Conservation (phyloP, 2,329 filamentous ascomycete genomes). For the Pseudogymnoascus sp. region DNA sequence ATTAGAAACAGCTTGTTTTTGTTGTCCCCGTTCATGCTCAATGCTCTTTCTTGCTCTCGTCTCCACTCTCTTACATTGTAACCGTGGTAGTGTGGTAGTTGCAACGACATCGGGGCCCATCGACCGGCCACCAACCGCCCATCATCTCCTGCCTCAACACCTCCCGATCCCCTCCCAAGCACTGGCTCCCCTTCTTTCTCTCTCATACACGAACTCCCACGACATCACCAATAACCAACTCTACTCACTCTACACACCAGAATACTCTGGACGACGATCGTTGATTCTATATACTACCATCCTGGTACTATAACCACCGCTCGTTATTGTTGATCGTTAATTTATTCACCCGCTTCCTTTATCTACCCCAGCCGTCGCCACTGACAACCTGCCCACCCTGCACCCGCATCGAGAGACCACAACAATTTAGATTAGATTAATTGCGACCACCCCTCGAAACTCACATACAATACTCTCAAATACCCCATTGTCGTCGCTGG, state of each 20-base stretch:
- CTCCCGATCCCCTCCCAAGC: not conserved
- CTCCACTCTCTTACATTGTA: not conserved
- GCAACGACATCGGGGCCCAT: not conserved
- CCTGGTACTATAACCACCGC: not conserved
- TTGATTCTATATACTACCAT: not conserved
- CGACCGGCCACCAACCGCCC: not conserved
- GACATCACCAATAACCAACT: not conserved
- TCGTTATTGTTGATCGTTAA: not conserved
- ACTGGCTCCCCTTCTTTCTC: not conserved
- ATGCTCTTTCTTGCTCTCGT: not conserved
- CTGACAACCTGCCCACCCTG: not conserved
- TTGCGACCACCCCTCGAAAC: not conserved
- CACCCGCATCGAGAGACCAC: not conserved
- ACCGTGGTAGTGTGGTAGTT: not conserved
- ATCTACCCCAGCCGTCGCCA: conserved; percentile 1
- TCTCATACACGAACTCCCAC: not conserved
- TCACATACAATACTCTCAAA: not conserved
- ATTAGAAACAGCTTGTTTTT: not conserved
- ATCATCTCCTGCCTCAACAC: not conserved
- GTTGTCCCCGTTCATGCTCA: not conserved
- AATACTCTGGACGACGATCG: not conserved
- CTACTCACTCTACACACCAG: not conserved
- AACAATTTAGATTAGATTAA: conserved; percentile 1
- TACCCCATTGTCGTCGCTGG: not conserved
- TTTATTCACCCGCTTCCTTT: not conserved